Evolutionary conservation across 371 early-diverging fungal species (phyloP), one percentile per base, ranked within the genome.

Genomic region (Conidiobolus incongruus): DNA sequence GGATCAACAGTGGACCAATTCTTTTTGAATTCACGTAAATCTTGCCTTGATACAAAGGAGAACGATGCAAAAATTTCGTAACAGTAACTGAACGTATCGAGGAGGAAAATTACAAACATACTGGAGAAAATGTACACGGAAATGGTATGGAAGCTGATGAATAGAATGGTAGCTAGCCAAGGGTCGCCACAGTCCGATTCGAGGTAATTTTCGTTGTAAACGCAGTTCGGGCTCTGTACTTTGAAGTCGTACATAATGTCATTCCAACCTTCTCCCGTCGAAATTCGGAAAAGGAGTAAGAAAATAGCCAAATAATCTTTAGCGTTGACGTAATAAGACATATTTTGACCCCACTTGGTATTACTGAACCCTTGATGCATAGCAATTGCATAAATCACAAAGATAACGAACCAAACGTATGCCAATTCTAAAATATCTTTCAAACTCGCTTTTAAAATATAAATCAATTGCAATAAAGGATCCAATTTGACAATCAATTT

Each of bases 231-330:
- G 10, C 49, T 47, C 46, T 74, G 66, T 0, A 74, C 54, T 4
- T 71, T 60, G 47, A 66, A 72, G 44, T 77, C 76, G 46, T 72
- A 70, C 72, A 77, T 74, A 6, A 75, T 59, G 12, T 64, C 54
- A 42, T 79, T 76, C 80, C 80, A 79, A 13, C 67, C 71, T 54
- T 79, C 80, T 10, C 77, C 77, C 12, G 70, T 71, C 0, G 75
- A 68, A 50, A 70, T 72, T 28, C 77, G 65, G 4, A 73, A 59
- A 42, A 76, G 61, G 22, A 69, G 64, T n/a, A 72, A 60, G n/a
- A n/a, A n/a, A n/a, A n/a, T n/a, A n/a, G n/a, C n/a, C n/a, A n/a
- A n/a, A n/a, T n/a, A n/a, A n/a, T n/a, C n/a, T n/a, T n/a, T n/a
- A n/a, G n/a, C n/a, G n/a, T n/a, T n/a, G n/a, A n/a, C n/a, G n/a